These are phyloP conservation scores for Neurospora sp. DNA, from an alignment of 495 filamentous ascomycete species.

Conservation along the genomic window DNA sequence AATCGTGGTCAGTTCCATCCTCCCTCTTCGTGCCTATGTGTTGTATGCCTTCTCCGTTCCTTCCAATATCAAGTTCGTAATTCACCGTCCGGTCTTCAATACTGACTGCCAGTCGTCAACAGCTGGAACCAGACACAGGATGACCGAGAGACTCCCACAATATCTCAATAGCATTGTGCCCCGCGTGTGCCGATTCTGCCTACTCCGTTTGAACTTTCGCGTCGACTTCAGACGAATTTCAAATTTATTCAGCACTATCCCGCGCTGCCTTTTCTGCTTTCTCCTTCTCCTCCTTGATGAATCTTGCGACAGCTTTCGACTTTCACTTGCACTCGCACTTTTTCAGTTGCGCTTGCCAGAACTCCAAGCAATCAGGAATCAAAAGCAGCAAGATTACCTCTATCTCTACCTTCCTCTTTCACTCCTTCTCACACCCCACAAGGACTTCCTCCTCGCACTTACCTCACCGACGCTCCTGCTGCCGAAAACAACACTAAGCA, in stretches of 20 bases:
- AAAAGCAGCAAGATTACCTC: neutral
- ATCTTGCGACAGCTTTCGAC: neutral
- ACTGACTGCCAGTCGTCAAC: neutral
- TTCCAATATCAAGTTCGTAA: neutral
- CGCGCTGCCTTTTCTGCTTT: neutral
- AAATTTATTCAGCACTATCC: neutral
- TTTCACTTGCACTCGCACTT: neutral
- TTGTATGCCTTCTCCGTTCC: neutral
- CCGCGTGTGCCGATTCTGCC: neutral
- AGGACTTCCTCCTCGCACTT: too few relatives aligned
- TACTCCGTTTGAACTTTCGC: neutral
- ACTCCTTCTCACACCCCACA: too few relatives aligned
- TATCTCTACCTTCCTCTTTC: too few relatives aligned
- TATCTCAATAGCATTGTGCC: neutral
- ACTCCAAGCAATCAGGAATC: neutral
- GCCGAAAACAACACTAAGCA: constrained; percentile 12
- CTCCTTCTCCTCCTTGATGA: neutral
- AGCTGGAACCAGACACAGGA: neutral
- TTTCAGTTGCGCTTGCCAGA: neutral
- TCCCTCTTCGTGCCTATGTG: too few relatives aligned
- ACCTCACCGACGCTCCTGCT: constrained; percentile 7
- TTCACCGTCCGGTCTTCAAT: neutral
- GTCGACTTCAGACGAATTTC: neutral
- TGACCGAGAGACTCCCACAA: neutral
- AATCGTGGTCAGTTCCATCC: too few relatives aligned